A percentile compares a stretch with the other conserved stretches of the same genome.
Evolutionary conservation across 2,329 filamentous ascomycete genomes (phyloP).

Genomic region (Aspergillus sp.): DNA sequence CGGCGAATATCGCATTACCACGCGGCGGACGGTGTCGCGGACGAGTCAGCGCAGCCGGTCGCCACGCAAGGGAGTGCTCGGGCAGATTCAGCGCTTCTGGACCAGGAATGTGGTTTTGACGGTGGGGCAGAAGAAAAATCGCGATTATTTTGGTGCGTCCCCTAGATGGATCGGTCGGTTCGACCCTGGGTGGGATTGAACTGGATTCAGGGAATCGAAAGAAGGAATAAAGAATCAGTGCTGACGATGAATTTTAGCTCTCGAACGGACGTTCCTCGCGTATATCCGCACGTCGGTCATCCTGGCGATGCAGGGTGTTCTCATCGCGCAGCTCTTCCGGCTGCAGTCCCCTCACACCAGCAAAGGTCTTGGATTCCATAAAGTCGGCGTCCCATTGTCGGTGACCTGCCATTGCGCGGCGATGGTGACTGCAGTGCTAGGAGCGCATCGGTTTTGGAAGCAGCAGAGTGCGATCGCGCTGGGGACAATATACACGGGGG

Average conservation of each 20-base stretch:
- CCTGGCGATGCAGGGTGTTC: constrained; percentile 66
- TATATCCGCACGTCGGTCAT: constrained; percentile 70
- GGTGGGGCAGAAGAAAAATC: constrained; percentile 41
- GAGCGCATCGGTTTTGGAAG: constrained; percentile 59
- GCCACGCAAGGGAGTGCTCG: constrained; percentile 53
- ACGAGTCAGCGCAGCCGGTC: constrained; percentile 15
- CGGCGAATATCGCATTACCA: constrained; percentile 30
- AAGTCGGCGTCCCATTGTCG: constrained; percentile 61
- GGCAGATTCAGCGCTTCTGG: constrained; percentile 76
- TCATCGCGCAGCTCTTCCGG: constrained; percentile 67
- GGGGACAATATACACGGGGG: constrained; percentile 59
- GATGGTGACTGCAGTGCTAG: constrained; percentile 53
- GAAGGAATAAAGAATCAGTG: background rate
- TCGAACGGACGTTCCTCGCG: constrained; percentile 72
- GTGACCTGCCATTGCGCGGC: constrained; percentile 51
- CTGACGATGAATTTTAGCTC: constrained; percentile 49
- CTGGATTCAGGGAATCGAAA: background rate
- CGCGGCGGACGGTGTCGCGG: constrained; percentile 25
- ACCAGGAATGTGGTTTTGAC: constrained; percentile 54
- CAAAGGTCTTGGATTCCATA: constrained; percentile 56
- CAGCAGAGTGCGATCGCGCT: constrained; percentile 60
- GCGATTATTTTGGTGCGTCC: constrained; percentile 42
- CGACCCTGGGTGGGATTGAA: too few species aligned
- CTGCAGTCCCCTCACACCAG: constrained; percentile 43
- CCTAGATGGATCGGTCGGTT: background rate